Percentiles rank a stretch among this genome's conserved stretches.
phyloP scores from a whole-genome alignment of 129 eudicot genomes.

The Centella asiatica region DNA sequence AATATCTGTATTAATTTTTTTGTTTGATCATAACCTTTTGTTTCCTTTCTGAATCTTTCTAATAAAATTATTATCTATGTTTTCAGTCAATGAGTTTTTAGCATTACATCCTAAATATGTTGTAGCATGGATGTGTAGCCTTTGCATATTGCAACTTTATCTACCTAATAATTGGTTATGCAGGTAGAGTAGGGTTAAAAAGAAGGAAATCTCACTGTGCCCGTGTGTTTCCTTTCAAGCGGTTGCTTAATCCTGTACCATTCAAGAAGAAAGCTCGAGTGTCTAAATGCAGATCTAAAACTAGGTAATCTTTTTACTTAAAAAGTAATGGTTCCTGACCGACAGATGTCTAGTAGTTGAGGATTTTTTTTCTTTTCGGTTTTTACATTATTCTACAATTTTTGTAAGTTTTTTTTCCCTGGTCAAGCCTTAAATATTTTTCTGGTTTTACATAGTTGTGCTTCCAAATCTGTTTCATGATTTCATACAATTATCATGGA shows the following conservation, averaged over 20 bases:
- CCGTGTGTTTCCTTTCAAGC: slow-evolving; percentile 51
- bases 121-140: background rate
- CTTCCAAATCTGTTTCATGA: background rate
- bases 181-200: slow-evolving; percentile 43
- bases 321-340: slow-evolving; percentile 3
- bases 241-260: slow-evolving; percentile 35
- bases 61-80: background rate
- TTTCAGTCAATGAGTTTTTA: background rate
- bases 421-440: too few species aligned
- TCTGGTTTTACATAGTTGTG: background rate
- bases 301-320: slow-evolving; percentile 33
- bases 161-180: background rate
- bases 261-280: slow-evolving; percentile 43
- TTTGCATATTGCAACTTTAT: background rate
- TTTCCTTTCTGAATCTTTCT: background rate
- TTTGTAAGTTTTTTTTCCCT: too few species aligned
- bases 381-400: too few species aligned
- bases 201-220: slow-evolving; percentile 25
- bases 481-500: background rate
- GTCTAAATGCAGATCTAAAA: slow-evolving; percentile 20
- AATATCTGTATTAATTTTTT: background rate
- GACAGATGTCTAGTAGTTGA: slow-evolving; percentile 4
- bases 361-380: too few species aligned
- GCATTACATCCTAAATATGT: background rate
- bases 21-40: background rate